Base-by-base conservation (phyloP, 106 monocot species). In the Dendrobium huoshanense region DNA sequence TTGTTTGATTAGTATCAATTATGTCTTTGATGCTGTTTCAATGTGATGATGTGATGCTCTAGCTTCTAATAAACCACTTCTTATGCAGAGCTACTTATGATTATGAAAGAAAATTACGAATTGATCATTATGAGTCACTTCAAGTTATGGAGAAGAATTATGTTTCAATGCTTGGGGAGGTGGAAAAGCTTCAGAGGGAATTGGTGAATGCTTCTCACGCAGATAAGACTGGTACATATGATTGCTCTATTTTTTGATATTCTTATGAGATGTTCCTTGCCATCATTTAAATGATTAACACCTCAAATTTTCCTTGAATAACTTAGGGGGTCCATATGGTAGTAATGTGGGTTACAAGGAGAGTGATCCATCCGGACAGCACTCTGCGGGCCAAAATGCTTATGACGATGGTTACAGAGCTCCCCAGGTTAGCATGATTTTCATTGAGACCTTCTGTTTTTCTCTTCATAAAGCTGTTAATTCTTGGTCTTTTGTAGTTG, bases 131-230 rank as follows among this genome's bases (percentile, higher is more conserved):
- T 47, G 95, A 95, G 56, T 91, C 90, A 41, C 87, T 95, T 86
- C 88, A 95, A 77, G 83, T 88, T 20, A 95, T 95, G 95, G 90
- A 95, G 72, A 92, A 86, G 75, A 92, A 95, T 72, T 95, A 92
- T 75, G 80, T 89, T 17, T 84, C 90, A n/a, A 92, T 95, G 95
- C 80, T 90, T 72, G 88, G 86, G 70, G 95, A 95, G 85, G 83
- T 92, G 51, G 92, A 92, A 58, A 91, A 90, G 31, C 83, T 95
- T 19, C 88, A 86, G 78, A 81, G 75, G 81, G 87, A 87, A 75
- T 78, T 95, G 82, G 81, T 82, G 19, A 90, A 90, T 80, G 33
- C 94, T 58, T 22, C 87, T 68, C 87, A 76, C 79, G 58, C 79
- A 29, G 85, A 78, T 18, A 87, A 42, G 84, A 85, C 81, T 51